These are phyloP conservation scores for Cyamopsis tetragonoloba DNA, from an alignment of 306 rosid species.

Conservation along the genomic window DNA sequence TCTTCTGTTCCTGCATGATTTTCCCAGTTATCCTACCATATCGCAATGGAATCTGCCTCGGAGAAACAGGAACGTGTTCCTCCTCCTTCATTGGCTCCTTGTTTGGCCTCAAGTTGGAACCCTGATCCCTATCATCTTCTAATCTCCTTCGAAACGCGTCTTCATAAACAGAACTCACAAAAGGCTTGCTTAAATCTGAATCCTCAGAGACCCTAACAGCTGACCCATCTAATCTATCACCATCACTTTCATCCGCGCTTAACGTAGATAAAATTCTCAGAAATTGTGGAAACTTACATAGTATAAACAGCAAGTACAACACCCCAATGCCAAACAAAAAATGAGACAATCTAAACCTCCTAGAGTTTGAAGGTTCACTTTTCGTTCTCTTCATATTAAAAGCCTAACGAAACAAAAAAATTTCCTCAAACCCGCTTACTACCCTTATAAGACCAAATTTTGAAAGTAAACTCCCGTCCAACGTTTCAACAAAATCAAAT, in stretches of 20 bases:
- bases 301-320: constrained; percentile 68
- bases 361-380: constrained; percentile 51
- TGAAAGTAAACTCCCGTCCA: constrained; percentile 10
- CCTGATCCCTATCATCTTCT: constrained; percentile 61
- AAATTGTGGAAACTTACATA: constrained; percentile 72
- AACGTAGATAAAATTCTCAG: constrained; percentile 54
- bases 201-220: constrained; percentile 39
- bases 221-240: constrained; percentile 44
- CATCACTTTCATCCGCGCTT: constrained; percentile 60
- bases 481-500: constrained; percentile 1
- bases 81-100: constrained; percentile 58
- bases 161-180: constrained; percentile 58
- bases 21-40: constrained; percentile 78
- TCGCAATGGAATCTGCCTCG: constrained; percentile 39
- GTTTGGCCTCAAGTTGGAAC: constrained; percentile 57
- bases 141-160: constrained; percentile 71
- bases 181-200: constrained; percentile 57
- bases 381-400: constrained; percentile 66
- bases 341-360: constrained; percentile 77
- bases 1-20: constrained; percentile 46
- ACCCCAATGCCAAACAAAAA: constrained; percentile 58
- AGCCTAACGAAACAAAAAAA: constrained; percentile 8
- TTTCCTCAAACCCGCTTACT: constrained; percentile 25
- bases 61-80: constrained; percentile 34
- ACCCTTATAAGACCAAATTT: constrained; percentile 17